Evolutionary conservation across 805 yeast species (phyloP).

Genomic region (Metschnikowia reukaufii): DNA sequence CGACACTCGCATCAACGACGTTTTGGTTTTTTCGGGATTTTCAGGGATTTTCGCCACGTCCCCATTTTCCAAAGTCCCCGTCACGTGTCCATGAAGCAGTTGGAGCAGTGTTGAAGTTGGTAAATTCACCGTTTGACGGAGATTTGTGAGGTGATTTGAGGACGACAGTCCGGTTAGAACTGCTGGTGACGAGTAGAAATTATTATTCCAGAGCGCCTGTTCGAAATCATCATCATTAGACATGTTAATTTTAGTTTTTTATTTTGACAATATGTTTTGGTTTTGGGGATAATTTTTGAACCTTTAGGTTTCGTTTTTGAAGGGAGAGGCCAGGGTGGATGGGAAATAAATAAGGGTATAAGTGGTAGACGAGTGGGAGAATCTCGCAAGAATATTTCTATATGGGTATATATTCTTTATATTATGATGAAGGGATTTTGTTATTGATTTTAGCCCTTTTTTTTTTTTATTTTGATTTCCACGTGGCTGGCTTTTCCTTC

Average conservation of each 20-base stretch:
- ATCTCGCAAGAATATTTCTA: too few relatives aligned
- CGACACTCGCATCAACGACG: slow-evolving; percentile 37
- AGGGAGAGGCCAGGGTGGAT: too few relatives aligned
- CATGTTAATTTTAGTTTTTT: background rate
- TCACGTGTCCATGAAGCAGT: slow-evolving; percentile 23
- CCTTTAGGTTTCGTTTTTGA: too few relatives aligned
- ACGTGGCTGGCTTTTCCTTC: background rate
- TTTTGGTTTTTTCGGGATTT: slow-evolving; percentile 6
- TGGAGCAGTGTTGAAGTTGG: slow-evolving; percentile 27
- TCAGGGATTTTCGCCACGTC: too few relatives aligned
- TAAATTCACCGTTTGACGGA: slow-evolving; percentile 30
- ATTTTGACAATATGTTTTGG: background rate
- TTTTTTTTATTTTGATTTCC: background rate
- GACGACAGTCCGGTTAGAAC: slow-evolving; percentile 20
- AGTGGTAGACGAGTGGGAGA: too few relatives aligned
- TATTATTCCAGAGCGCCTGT: slow-evolving; percentile 33
- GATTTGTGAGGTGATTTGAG: slow-evolving; percentile 26
- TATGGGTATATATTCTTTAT: too few relatives aligned
- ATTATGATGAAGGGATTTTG: too few relatives aligned
- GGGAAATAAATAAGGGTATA: too few relatives aligned
- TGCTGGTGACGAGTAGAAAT: slow-evolving; percentile 33
- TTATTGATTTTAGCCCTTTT: background rate
- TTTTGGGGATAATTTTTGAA: too few relatives aligned
- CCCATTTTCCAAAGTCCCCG: background rate
- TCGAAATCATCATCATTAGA: slow-evolving; percentile 25